phyloP scores from a whole-genome alignment of 345 rosid species.

The Eucalyptus guilfoylei region DNA sequence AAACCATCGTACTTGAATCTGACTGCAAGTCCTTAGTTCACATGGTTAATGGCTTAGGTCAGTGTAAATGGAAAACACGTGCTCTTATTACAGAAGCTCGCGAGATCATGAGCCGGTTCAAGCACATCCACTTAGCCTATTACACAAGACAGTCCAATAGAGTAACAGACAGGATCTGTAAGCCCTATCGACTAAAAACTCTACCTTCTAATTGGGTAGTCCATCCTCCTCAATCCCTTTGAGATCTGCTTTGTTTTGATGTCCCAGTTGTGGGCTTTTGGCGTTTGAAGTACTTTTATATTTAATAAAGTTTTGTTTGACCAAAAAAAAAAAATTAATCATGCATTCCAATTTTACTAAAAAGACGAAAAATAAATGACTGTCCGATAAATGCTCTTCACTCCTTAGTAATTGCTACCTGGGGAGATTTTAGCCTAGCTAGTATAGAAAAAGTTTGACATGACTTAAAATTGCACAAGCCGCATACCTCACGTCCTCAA shows the following conservation, averaged over 20 bases:
- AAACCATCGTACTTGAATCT: background rate
- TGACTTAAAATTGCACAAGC: background rate
- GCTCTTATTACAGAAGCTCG: too few species aligned
- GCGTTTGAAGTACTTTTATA: background rate
- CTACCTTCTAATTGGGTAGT: background rate
- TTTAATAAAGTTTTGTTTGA: background rate
- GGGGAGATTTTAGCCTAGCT: background rate
- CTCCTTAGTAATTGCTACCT: background rate
- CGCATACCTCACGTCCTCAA: background rate
- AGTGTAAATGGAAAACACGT: accelerated
- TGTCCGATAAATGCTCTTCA: too few species aligned
- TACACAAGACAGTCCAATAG: background rate
- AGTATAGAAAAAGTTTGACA: background rate
- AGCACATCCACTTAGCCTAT: background rate
- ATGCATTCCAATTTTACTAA: too few species aligned
- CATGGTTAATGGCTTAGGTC: background rate
- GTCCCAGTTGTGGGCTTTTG: background rate
- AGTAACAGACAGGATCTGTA: background rate
- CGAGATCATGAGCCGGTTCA: background rate
- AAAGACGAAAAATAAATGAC: too few species aligned
- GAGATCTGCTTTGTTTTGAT: background rate
- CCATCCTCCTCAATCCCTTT: background rate
- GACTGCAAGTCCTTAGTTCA: background rate
- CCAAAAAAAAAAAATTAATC: too few species aligned
- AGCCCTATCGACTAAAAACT: background rate